Base-by-base conservation (phyloP, 441 rosid genomes). In the Erysimum pusillum region DNA sequence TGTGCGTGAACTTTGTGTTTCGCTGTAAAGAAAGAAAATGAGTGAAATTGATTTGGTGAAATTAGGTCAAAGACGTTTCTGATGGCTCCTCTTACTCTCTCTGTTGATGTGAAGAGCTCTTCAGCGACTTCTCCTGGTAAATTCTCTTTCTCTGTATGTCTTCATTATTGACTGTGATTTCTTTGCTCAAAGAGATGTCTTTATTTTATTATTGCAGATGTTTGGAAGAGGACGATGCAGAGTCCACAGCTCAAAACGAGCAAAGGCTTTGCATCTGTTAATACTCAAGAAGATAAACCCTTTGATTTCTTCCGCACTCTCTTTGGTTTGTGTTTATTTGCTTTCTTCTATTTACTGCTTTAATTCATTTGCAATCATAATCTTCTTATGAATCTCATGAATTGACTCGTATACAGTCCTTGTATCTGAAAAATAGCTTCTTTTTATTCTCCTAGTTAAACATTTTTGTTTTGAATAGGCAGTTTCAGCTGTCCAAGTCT, bases 261-360 rank as follows among this genome's bases (percentile, higher is more conserved):
- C 63, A 88, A 87, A 76, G 75, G 83, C 66, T 91, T 95, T 83
- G 97, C 96, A 39, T 92, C 97, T 39, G 80, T 89, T 67, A 83
- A 52, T 77, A 60, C 69, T 34, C 82, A 74, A 79, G 87, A 91
- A 65, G 89, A 90, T 25, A 91, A 85, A 7, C 98, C 97, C 11
- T 89, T 94, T 38, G 93, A 92, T 85, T 94, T 94, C 79, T 75
- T 91, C 44, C 96, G 93, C 31, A 78, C 78, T 83, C 63, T 95
- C 68, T 85, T 90, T 48, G 99, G 99, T 92, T 85, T 58, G 82
- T 68, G 7, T 51, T 0, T 46, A 39, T 39, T 15, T 7, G 46
- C 4, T 31, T 49, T 46, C n/a, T 25, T 25, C 42, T 35, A 64
- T 17, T 57, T 11, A 20, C 22, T 46, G 34, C 9, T 11, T 66